A percentile compares a stretch with the other conserved stretches of the same genome.
Evolutionary conservation across 2,329 filamentous ascomycete genomes (phyloP).

Genomic region (Cryoendolithus antarcticus): DNA sequence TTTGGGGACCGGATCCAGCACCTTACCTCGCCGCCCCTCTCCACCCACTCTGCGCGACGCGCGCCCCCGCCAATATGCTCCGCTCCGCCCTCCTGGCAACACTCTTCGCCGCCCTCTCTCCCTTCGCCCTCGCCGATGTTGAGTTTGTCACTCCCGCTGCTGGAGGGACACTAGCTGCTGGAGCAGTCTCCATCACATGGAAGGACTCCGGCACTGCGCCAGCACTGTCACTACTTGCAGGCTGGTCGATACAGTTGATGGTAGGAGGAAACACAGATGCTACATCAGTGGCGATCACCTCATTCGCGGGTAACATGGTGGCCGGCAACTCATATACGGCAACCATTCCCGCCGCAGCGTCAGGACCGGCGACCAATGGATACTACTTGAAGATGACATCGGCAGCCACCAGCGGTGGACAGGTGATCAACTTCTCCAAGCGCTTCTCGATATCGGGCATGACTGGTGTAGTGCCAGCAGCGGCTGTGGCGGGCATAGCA

Average conservation of each 20-base stretch:
- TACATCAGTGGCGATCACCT: constrained; percentile 1
- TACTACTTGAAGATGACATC: constrained; percentile 47
- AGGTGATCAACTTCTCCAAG: constrained; percentile 46
- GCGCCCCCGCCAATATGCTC: constrained; percentile 1
- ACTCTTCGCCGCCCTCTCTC: constrained; percentile 22
- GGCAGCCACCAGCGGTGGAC: constrained; percentile 40
- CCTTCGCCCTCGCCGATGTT: constrained; percentile 38
- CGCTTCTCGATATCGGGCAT: constrained; percentile 55
- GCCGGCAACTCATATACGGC: constrained; percentile 16
- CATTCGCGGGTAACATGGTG: constrained; percentile 31
- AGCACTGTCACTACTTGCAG: constrained; percentile 35
- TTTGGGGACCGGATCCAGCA: too few relatives aligned
- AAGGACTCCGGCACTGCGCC: constrained; percentile 42
- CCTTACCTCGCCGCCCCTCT: too few relatives aligned
- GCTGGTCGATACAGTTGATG: constrained; percentile 48
- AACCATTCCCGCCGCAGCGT: constrained; percentile 22
- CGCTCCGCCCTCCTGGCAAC: constrained; percentile 1
- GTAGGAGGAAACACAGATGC: constrained; percentile 41
- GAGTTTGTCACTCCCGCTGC: constrained; percentile 42
- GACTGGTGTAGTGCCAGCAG: constrained; percentile 38
- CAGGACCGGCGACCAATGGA: too few relatives aligned
- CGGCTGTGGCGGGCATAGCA: constrained; percentile 26
- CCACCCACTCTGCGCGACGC: background rate
- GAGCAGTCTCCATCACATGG: constrained; percentile 41
- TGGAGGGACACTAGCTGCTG: constrained; percentile 38